phyloP scores from a whole-genome alignment of 2,329 filamentous ascomycete species.

The Aureobasidium sp. region DNA sequence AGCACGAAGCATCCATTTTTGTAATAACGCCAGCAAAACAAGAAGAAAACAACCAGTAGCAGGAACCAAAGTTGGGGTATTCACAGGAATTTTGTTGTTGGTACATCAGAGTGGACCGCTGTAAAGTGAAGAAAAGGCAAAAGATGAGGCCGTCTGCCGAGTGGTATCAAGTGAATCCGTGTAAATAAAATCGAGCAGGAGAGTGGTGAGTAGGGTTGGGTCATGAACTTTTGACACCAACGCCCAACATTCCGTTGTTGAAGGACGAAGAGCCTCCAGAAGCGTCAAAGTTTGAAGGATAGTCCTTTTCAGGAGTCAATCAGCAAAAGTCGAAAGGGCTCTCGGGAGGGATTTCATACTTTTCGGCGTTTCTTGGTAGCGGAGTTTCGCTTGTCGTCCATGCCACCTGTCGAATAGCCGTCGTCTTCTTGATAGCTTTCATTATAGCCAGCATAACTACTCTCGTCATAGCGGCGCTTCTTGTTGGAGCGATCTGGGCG shows the following conservation, averaged over 20 bases:
- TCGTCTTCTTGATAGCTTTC: slow-evolving; percentile 67
- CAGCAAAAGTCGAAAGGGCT: background rate
- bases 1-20: slow-evolving; percentile 13
- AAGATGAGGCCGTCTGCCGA: background rate
- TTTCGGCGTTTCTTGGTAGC: slow-evolving; percentile 51
- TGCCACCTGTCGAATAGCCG: slow-evolving; percentile 64
- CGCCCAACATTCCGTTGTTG: slow-evolving; percentile 14
- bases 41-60: background rate
- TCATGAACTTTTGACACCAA: slow-evolving; percentile 16
- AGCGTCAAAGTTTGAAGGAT: slow-evolving; percentile 6
- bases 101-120: slow-evolving; percentile 10
- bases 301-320: slow-evolving; percentile 7
- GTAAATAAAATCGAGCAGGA: background rate
- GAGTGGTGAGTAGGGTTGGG: background rate
- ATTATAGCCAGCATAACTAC: slow-evolving; percentile 66
- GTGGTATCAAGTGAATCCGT: slow-evolving; percentile 7
- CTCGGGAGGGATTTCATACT: slow-evolving; percentile 20
- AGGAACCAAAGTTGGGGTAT: background rate
- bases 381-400: slow-evolving; percentile 49
- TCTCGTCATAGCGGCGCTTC: slow-evolving; percentile 70
- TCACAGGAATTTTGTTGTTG: slow-evolving; percentile 9
- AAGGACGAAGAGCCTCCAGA: background rate
- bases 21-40: slow-evolving; percentile 4
- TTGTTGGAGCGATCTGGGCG: slow-evolving; percentile 61
- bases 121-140: background rate